A percentile compares a stretch with the other conserved stretches of the same genome.
phyloP scores from a whole-genome alignment of 2,329 filamentous ascomycete genomes.

The Eurotiales sp. region DNA sequence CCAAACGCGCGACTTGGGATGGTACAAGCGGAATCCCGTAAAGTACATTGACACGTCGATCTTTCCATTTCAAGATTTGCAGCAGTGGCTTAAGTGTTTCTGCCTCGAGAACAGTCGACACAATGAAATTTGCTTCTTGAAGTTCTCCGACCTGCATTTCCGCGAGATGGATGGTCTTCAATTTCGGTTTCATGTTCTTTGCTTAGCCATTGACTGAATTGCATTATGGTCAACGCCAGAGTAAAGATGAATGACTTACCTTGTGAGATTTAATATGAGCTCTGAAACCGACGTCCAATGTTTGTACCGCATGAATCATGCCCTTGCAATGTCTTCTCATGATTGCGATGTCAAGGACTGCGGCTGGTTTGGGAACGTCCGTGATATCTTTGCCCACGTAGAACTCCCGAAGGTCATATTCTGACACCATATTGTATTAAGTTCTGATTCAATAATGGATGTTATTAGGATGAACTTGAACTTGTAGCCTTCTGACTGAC shows the following conservation, averaged over 20 bases:
- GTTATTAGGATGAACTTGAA: too few species aligned
- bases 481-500: too few species aligned
- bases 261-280: constrained; percentile 85
- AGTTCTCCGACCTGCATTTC: constrained; percentile 63
- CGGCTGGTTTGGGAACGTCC: constrained; percentile 62
- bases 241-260: constrained; percentile 40
- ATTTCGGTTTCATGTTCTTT: too few species aligned
- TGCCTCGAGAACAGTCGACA: constrained; percentile 71
- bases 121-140: constrained; percentile 59
- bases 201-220: too few species aligned
- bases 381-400: constrained; percentile 60
- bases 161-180: constrained; percentile 49
- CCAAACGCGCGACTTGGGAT: constrained; percentile 58
- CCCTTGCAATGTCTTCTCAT: constrained; percentile 64
- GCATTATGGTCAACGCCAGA: too few species aligned
- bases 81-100: constrained; percentile 63
- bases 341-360: constrained; percentile 64
- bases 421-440: neutral
- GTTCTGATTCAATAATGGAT: neutral
- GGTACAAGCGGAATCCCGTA: constrained; percentile 68
- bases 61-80: constrained; percentile 52
- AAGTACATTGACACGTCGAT: constrained; percentile 61
- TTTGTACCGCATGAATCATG: constrained; percentile 63
- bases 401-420: constrained; percentile 3
- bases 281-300: constrained; percentile 63